A percentile compares a stretch with the other conserved stretches of the same genome.
Evolutionary conservation across 2,329 filamentous ascomycete genomes (phyloP).

Genomic region (Botryosphaeria dothidea): DNA sequence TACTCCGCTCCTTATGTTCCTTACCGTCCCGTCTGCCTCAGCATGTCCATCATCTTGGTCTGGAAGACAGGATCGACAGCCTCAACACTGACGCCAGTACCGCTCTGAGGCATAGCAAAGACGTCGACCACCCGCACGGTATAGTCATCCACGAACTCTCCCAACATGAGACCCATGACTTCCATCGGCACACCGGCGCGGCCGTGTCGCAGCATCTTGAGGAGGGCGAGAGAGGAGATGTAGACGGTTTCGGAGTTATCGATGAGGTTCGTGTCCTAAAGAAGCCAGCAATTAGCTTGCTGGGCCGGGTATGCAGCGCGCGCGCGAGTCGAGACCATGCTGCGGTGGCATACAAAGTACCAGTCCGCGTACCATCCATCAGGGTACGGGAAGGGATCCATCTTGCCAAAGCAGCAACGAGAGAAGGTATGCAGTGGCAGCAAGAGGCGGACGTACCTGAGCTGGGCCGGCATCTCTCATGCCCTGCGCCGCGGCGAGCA

Average conservation of each 20-base stretch:
- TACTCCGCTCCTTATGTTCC: constrained; percentile 26
- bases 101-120: constrained; percentile 98
- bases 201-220: constrained; percentile 98
- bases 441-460: constrained; percentile 52
- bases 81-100: constrained; percentile 96
- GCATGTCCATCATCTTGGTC: constrained; percentile 99
- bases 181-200: constrained; percentile 99
- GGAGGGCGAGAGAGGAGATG: constrained; percentile 92
- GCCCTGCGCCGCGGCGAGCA: constrained; percentile 74
- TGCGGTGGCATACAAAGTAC: constrained; percentile 18
- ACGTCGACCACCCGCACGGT: constrained; percentile 98
- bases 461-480: constrained; percentile 65
- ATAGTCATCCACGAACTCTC: constrained; percentile 98
- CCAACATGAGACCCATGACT: constrained; percentile 99
- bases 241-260: constrained; percentile 99
- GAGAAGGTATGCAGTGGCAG: constrained; percentile 19
- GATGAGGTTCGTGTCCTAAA: constrained; percentile 87
- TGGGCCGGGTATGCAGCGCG: neutral
- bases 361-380: constrained; percentile 18
- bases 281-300: neutral
- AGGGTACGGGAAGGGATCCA: constrained; percentile 20
- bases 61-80: constrained; percentile 98
- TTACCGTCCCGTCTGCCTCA: constrained; percentile 92
- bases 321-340: neutral
- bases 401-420: constrained; percentile 8